Conservation (phyloP, 176 grass and related monocot genomes). For the Tillandsia fasciculata region DNA sequence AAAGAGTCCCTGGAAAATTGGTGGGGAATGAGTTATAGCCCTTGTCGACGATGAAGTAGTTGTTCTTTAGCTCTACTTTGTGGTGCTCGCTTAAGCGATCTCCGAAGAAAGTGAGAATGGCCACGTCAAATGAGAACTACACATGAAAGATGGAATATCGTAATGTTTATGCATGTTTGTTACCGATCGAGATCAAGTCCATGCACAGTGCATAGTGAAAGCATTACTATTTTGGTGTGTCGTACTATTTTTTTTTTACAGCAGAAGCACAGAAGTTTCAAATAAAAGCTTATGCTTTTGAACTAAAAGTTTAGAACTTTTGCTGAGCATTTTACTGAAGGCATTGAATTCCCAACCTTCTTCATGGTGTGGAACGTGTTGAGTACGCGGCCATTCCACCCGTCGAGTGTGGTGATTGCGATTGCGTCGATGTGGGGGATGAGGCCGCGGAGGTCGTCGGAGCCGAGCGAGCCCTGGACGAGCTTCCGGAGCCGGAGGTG, state of each 20-base stretch:
- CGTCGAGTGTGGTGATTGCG: slow-evolving; percentile 18
- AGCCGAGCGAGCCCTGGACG: slow-evolving; percentile 33
- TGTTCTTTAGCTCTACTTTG: slow-evolving; percentile 51
- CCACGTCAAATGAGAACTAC: slow-evolving; percentile 81
- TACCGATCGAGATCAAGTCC: too few species aligned
- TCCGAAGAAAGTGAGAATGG: slow-evolving; percentile 69
- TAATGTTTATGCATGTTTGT: too few species aligned
- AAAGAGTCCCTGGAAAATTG: slow-evolving; percentile 54
- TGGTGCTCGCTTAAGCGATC: slow-evolving; percentile 34
- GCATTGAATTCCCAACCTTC: slow-evolving; percentile 14
- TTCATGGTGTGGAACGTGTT: slow-evolving; percentile 55
- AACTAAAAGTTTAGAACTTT: too few species aligned
- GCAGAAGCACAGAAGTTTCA: too few species aligned
- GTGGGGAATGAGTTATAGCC: slow-evolving; percentile 96
- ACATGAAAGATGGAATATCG: too few species aligned
- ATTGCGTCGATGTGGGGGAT: slow-evolving; percentile 39
- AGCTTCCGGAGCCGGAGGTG: slow-evolving; percentile 38
- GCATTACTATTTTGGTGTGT: too few species aligned
- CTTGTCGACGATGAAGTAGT: slow-evolving; percentile 77
- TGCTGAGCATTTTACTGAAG: too few species aligned
- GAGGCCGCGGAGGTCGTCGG: slow-evolving; percentile 35
- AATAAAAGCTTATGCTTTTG: too few species aligned
- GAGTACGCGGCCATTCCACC: slow-evolving; percentile 25
- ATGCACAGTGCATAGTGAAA: too few species aligned
- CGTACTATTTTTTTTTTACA: too few species aligned